Base-by-base conservation (phyloP, 23 red algal genomes). In the Gracilaria domingensis region DNA sequence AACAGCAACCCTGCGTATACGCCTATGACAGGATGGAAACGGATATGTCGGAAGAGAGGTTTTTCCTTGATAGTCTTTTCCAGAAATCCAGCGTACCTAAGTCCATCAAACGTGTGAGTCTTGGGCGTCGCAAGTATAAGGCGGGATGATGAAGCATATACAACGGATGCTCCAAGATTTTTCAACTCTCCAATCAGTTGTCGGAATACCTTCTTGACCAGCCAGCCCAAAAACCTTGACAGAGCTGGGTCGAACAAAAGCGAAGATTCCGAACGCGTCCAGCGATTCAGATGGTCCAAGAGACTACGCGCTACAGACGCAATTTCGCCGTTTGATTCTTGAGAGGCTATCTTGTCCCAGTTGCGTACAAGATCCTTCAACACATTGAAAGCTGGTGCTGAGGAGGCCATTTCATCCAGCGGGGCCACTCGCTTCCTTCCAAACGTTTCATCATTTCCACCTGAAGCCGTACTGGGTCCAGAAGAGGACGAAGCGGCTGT, bases 241-340 rank as follows among this genome's bases (percentile, higher is more conserved):
- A 98, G 79, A 32, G 84, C 84, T 30, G 91, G 91, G 57, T 98
- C 96, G 54, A 92, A 85, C 61, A 98, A 60, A n/a, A 98, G 29
- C 16, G 92, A 83, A 8, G 81, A 82, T 47, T 88, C 87, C 29
- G 86, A 91, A 7, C 86, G 24, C 9, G 87, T 90, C 92, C 89
- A 92, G 29, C 92, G 90, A 34, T 67, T 64, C 56, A 93, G 54
- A 33, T 95, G 96, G 48, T 91, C 84, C 65, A 98, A 47, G 9
- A 98, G 73, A 20, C 84, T 87, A 23, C 72, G 58, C n/a, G 88
- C 80, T 17, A 85, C 65, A 17, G 48, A 37, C n/a, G 93, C 57
- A 23, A 67, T 83, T 25, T 86, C 62, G 24, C 59, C 13, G 33
- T 29, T 56, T 1, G 55, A n/a, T 17, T 83, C 93, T 8, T 60